Evolutionary conservation across 2,329 filamentous ascomycete species (phyloP).

Genomic region (Penicillium sp.): DNA sequence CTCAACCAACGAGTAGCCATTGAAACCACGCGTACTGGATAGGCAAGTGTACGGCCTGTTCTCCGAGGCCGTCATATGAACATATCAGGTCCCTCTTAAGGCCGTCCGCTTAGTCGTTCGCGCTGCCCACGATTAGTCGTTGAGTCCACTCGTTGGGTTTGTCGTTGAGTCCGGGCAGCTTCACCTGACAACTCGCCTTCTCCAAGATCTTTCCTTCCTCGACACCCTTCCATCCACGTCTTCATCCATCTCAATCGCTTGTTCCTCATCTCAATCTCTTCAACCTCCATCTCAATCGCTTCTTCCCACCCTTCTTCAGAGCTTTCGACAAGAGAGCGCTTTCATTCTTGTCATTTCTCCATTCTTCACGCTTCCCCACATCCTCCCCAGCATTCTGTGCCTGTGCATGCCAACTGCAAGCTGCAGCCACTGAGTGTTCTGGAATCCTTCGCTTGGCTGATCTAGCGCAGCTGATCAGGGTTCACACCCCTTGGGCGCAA

Average conservation of each 20-base stretch:
- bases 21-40: neutral
- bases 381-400: conserved; percentile 5
- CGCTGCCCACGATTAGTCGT: neutral
- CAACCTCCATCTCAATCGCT: conserved; percentile 1
- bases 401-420: conserved; percentile 2
- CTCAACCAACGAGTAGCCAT: too few relatives aligned
- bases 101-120: neutral
- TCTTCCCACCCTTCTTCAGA: neutral
- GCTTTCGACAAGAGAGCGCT: neutral
- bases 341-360: neutral
- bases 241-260: neutral
- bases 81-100: neutral
- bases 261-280: too few relatives aligned
- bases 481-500: conserved; percentile 5
- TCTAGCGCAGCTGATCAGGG: conserved; percentile 5
- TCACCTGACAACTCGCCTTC: neutral
- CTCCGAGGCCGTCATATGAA: neutral
- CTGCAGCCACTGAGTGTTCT: conserved; percentile 3
- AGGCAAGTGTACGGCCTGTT: neutral
- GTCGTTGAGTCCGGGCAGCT: neutral
- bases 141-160: neutral
- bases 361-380: neutral
- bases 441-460: conserved; percentile 11
- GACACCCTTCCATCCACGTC: neutral
- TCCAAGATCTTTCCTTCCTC: neutral